phyloP scores from a whole-genome alignment of 345 rosid species.

The Noccaea bulbosa region DNA sequence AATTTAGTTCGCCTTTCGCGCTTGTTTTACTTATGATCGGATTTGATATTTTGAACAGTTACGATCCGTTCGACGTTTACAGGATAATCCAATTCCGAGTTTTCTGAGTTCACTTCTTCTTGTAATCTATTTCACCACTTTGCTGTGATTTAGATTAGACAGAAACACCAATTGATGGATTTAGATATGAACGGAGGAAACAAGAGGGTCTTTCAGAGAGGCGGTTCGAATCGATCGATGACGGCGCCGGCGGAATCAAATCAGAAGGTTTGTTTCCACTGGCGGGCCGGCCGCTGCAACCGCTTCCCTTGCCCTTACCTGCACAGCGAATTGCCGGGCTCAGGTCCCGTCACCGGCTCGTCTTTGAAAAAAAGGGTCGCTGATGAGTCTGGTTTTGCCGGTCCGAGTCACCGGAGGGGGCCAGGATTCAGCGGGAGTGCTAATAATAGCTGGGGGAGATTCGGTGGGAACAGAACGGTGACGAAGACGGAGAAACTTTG shows the following conservation, averaged over 20 bases:
- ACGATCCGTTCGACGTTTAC: slow-evolving; percentile 31
- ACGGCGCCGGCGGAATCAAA: slow-evolving; percentile 42
- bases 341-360: slow-evolving; percentile 5
- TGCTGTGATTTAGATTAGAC: not conserved
- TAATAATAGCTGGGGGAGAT: slow-evolving; percentile 58
- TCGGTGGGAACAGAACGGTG: slow-evolving; percentile 56
- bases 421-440: slow-evolving; percentile 48
- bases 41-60: slow-evolving; percentile 16
- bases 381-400: slow-evolving; percentile 64
- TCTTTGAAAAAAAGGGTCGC: slow-evolving; percentile 63
- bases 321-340: slow-evolving; percentile 68
- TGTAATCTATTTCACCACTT: not conserved
- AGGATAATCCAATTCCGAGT: slow-evolving; percentile 21
- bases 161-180: slow-evolving; percentile 55
- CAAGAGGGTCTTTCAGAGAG: slow-evolving; percentile 71
- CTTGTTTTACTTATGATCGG: slow-evolving; percentile 29
- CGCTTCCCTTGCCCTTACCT: slow-evolving; percentile 72
- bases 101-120: not conserved
- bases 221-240: slow-evolving; percentile 43
- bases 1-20: slow-evolving; percentile 19
- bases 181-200: slow-evolving; percentile 68
- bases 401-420: slow-evolving; percentile 58
- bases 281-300: slow-evolving; percentile 88
- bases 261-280: slow-evolving; percentile 80
- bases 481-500: slow-evolving; percentile 74